Evolutionary conservation across 2,329 filamentous ascomycete species (phyloP).

Genomic region (Arthrobotrys pseudoclavata): DNA sequence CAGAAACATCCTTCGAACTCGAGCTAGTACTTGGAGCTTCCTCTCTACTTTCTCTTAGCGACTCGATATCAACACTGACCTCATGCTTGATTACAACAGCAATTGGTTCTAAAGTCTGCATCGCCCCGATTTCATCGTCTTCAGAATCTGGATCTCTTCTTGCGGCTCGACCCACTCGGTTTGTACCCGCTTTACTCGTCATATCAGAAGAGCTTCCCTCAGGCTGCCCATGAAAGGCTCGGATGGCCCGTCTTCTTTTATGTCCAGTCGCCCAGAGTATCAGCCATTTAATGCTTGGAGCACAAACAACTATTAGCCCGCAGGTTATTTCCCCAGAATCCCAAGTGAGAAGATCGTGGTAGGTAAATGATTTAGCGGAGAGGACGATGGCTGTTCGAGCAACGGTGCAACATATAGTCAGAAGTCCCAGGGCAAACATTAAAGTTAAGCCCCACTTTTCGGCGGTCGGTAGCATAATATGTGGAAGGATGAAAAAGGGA

Average conservation of each 20-base stretch:
- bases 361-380: slow-evolving; percentile 51
- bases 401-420: slow-evolving; percentile 52
- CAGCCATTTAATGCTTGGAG: slow-evolving; percentile 57
- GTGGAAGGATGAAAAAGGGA: slow-evolving; percentile 58
- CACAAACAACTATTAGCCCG: slow-evolving; percentile 54
- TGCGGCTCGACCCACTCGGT: slow-evolving; percentile 16
- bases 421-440: slow-evolving; percentile 55
- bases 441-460: slow-evolving; percentile 53
- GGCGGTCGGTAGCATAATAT: slow-evolving; percentile 55
- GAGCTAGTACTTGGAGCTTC: slow-evolving; percentile 45
- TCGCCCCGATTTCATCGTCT: slow-evolving; percentile 44
- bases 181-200: slow-evolving; percentile 34
- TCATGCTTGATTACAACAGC: slow-evolving; percentile 52
- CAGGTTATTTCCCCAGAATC: slow-evolving; percentile 58
- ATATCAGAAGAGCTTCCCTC: slow-evolving; percentile 47
- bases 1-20: slow-evolving; percentile 52
- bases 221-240: slow-evolving; percentile 51
- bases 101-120: slow-evolving; percentile 43
- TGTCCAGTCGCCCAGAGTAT: slow-evolving; percentile 55
- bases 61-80: slow-evolving; percentile 53
- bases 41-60: slow-evolving; percentile 44
- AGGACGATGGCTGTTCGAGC: slow-evolving; percentile 56
- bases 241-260: slow-evolving; percentile 48
- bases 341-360: slow-evolving; percentile 55
- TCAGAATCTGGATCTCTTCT: slow-evolving; percentile 30